Conservation (phyloP, 2,329 filamentous ascomycete genomes). For the Xylariales sp. region DNA sequence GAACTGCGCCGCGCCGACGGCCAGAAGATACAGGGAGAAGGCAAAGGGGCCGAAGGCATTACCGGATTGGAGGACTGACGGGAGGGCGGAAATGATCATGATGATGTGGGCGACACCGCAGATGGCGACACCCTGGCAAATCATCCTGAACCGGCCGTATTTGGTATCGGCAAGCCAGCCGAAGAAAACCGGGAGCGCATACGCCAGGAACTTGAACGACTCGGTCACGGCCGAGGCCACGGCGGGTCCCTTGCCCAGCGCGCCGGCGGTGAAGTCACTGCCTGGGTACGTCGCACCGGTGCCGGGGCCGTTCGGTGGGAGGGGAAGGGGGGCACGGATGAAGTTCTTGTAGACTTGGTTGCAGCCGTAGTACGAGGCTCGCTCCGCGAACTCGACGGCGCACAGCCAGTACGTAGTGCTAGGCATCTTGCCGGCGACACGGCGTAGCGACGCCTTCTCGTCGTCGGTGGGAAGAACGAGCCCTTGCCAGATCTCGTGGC, state of each 20-base stretch:
- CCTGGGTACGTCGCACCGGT: constrained; percentile 47
- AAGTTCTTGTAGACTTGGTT: constrained; percentile 64
- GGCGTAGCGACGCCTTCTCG: constrained; percentile 58
- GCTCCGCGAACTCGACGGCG: constrained; percentile 63
- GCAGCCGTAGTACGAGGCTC: constrained; percentile 64
- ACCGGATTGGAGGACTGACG: constrained; percentile 56
- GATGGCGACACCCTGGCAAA: constrained; percentile 49
- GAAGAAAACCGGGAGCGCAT: constrained; percentile 58
- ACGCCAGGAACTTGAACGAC: constrained; percentile 60
- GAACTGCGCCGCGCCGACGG: constrained; percentile 74
- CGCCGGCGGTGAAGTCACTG: constrained; percentile 57
- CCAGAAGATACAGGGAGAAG: constrained; percentile 66
- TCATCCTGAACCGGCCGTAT: constrained; percentile 54
- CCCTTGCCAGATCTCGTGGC: constrained; percentile 47
- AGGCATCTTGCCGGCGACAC: constrained; percentile 59
- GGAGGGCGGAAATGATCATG: constrained; percentile 51
- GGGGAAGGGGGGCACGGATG: constrained; percentile 63
- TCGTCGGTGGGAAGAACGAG: constrained; percentile 58
- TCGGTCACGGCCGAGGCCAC: constrained; percentile 59
- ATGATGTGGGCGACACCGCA: constrained; percentile 53
- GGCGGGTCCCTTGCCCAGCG: constrained; percentile 60
- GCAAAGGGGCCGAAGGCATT: constrained; percentile 66
- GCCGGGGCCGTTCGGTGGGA: constrained; percentile 55
- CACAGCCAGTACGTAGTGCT: constrained; percentile 58
- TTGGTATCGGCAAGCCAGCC: constrained; percentile 57